phyloP scores from a whole-genome alignment of 2,329 filamentous ascomycete species.

The Colletotrichum melonis region DNA sequence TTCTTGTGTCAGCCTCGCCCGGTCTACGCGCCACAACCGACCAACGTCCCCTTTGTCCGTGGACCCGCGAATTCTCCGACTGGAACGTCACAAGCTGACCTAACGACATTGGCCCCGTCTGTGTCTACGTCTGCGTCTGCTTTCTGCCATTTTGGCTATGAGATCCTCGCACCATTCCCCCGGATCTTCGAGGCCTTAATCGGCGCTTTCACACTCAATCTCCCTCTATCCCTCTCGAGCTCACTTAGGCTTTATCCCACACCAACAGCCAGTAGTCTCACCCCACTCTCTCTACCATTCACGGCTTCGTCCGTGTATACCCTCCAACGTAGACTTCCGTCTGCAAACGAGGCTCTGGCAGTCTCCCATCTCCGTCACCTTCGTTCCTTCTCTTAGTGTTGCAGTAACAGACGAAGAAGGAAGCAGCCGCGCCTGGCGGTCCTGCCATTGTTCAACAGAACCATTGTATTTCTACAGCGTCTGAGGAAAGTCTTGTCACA shows the following conservation, averaged over 20 bases:
- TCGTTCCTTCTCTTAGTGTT: neutral
- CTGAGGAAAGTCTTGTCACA: constrained; percentile 19
- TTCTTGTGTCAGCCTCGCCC: constrained; percentile 30
- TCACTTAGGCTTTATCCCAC: neutral
- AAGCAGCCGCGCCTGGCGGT: constrained; percentile 38
- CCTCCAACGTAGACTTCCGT: neutral
- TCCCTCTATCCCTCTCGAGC: constrained; percentile 8
- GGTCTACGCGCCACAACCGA: constrained; percentile 1
- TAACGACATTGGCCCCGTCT: neutral
- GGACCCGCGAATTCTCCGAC: constrained; percentile 30
- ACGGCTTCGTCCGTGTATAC: neutral
- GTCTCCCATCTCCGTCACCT: neutral
- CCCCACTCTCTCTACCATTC: neutral
- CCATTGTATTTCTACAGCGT: neutral
- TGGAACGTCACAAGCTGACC: constrained; percentile 9
- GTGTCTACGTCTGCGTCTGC: constrained; percentile 4
- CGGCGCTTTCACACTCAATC: constrained; percentile 11
- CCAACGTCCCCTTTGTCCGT: constrained; percentile 1
- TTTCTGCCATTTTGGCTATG: constrained; percentile 26
- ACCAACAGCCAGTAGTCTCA: neutral
- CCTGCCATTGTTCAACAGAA: constrained; percentile 32
- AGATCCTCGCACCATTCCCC: constrained; percentile 26
- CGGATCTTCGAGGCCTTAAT: constrained; percentile 30
- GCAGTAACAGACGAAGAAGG: neutral
- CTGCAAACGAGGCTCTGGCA: neutral